phyloP scores from a whole-genome alignment of 2,329 filamentous ascomycete species.

The Blastomyces percursus region DNA sequence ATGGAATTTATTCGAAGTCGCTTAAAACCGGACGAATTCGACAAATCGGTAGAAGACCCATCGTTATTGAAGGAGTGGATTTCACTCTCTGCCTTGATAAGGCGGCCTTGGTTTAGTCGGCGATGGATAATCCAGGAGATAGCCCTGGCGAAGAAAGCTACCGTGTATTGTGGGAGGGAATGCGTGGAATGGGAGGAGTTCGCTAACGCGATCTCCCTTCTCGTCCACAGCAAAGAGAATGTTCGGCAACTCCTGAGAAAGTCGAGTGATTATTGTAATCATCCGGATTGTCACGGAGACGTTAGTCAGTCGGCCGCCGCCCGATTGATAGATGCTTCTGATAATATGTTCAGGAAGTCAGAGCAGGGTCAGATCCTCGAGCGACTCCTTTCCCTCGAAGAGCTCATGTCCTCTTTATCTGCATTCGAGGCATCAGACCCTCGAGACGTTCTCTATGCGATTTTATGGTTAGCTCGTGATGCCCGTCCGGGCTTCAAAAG shows the following conservation, averaged over 20 bases:
- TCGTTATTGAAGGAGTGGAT: not conserved
- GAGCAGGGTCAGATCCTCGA: not conserved
- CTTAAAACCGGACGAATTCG: not conserved
- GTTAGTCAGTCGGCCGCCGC: not conserved
- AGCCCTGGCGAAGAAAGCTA: not conserved
- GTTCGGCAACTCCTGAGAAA: not conserved
- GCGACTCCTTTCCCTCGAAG: not conserved
- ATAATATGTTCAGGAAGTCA: conserved; percentile 2
- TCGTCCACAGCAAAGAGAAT: not conserved
- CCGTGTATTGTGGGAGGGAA: not conserved
- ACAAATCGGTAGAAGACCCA: not conserved
- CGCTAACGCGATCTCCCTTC: not conserved
- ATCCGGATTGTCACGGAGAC: not conserved
- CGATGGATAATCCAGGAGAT: conserved; percentile 1
- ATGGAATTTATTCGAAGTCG: not conserved
- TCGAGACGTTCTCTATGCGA: not conserved
- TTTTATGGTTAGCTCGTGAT: conserved; percentile 1
- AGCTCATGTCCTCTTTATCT: not conserved
- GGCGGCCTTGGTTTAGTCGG: conserved; percentile 1
- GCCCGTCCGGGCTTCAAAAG: not conserved
- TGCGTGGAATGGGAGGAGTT: not conserved
- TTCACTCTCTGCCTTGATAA: not conserved
- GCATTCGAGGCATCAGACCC: not conserved
- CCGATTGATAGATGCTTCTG: not conserved
- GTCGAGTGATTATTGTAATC: not conserved